A percentile compares a stretch with the other conserved stretches of the same genome.
Evolutionary conservation across 2,329 filamentous ascomycete genomes (phyloP).

Genomic region (Cytospora chrysosperma): DNA sequence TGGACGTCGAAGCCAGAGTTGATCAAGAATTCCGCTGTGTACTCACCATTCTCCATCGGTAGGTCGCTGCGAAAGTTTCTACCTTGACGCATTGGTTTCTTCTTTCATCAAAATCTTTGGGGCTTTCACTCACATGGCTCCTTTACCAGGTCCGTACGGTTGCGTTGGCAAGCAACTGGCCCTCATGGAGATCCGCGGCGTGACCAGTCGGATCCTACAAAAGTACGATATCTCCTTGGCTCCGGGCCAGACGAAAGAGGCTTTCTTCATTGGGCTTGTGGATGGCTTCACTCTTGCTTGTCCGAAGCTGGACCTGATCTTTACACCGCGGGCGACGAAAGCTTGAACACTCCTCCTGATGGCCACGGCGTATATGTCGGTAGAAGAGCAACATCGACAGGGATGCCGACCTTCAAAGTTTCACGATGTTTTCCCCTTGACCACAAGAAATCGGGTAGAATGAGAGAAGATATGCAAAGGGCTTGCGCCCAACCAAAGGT

Average conservation of each 20-base stretch:
- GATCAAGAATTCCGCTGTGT: slow-evolving; percentile 25
- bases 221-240: slow-evolving; percentile 17
- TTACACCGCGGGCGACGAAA: slow-evolving; percentile 2
- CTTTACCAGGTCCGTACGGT: slow-evolving; percentile 11
- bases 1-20: slow-evolving; percentile 35
- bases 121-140: neutral
- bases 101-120: neutral
- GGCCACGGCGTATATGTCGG: neutral
- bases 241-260: slow-evolving; percentile 14
- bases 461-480: neutral
- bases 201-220: slow-evolving; percentile 9
- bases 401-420: too few relatives aligned
- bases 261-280: slow-evolving; percentile 7
- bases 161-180: slow-evolving; percentile 22
- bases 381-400: neutral
- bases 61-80: neutral
- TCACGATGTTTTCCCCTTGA: too few relatives aligned
- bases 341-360: neutral
- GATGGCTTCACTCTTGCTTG: slow-evolving; percentile 21
- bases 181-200: slow-evolving; percentile 19
- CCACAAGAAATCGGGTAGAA: too few relatives aligned
- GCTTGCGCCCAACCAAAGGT: neutral
- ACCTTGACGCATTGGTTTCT: neutral
- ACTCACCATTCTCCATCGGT: slow-evolving; percentile 21
- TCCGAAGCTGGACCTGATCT: slow-evolving; percentile 16